A percentile compares a stretch with the other conserved stretches of the same genome.
These are phyloP conservation scores for Kalmusia sp. DNA, from an alignment of 2,329 filamentous ascomycete genomes.

Conservation along the genomic window DNA sequence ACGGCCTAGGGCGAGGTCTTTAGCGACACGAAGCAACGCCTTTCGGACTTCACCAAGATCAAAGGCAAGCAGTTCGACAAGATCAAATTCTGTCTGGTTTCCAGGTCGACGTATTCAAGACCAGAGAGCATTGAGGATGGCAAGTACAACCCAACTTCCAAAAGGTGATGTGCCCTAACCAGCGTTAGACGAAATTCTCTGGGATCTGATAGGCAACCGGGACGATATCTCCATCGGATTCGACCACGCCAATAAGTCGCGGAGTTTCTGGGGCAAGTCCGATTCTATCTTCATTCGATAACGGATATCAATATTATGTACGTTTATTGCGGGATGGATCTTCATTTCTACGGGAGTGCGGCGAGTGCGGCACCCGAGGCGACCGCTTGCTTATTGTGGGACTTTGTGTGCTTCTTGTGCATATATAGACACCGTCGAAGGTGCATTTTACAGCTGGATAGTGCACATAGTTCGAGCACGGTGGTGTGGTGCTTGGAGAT, in stretches of 20 bases:
- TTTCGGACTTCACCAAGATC: constrained; percentile 90
- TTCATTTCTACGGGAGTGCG: constrained; percentile 5
- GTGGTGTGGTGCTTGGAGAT: not conserved
- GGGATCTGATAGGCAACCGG: constrained; percentile 48
- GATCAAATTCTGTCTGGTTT: constrained; percentile 88
- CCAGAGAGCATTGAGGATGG: constrained; percentile 87
- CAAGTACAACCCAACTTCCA: constrained; percentile 61
- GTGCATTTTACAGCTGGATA: not conserved
- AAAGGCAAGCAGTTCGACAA: constrained; percentile 99
- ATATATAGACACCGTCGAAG: constrained; percentile 16
- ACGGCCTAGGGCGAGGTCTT: constrained; percentile 76
- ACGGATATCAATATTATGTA: constrained; percentile 26
- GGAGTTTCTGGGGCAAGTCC: constrained; percentile 65
- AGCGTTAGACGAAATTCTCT: constrained; percentile 53
- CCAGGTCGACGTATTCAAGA: constrained; percentile 72
- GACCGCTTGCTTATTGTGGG: constrained; percentile 10
- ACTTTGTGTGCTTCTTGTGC: constrained; percentile 13
- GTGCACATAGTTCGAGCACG: no score
- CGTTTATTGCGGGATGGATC: constrained; percentile 22
- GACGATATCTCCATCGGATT: constrained; percentile 58
- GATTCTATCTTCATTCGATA: constrained; percentile 70
- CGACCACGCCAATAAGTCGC: constrained; percentile 68
- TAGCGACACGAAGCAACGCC: constrained; percentile 89
- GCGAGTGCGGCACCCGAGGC: constrained; percentile 7
- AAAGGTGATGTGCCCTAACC: constrained; percentile 14